phyloP scores from a whole-genome alignment of 257 asterid species.

The Solanum tarijense region DNA sequence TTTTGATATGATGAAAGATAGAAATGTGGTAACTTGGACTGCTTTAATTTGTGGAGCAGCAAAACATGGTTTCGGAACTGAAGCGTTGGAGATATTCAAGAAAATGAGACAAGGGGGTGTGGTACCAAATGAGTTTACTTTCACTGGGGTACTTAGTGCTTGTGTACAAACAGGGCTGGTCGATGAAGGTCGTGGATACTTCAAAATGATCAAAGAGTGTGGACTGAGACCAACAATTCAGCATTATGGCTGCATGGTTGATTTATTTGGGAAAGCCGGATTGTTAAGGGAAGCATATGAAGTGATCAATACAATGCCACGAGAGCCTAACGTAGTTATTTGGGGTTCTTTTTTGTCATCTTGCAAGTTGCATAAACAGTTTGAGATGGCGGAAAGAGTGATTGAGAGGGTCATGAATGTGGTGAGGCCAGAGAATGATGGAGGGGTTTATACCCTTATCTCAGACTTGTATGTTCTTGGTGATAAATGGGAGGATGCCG shows the following conservation, averaged over 20 bases:
- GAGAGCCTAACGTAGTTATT: constrained; percentile 42
- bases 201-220: constrained; percentile 31
- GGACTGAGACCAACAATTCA: constrained; percentile 44
- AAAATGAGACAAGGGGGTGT: constrained; percentile 36
- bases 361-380: constrained; percentile 50
- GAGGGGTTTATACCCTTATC: constrained; percentile 52
- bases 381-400: constrained; percentile 48
- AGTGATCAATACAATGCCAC: constrained; percentile 35
- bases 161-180: constrained; percentile 52
- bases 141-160: constrained; percentile 57
- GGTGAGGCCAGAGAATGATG: constrained; percentile 47
- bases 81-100: constrained; percentile 34
- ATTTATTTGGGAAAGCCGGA: constrained; percentile 58
- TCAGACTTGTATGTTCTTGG: constrained; percentile 39
- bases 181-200: constrained; percentile 51
- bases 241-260: constrained; percentile 72
- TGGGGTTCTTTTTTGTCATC: constrained; percentile 65
- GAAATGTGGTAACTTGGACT: constrained; percentile 53
- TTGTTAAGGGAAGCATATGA: constrained; percentile 50
- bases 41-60: constrained; percentile 55
- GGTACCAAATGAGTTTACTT: constrained; percentile 53
- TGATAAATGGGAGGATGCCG: constrained; percentile 45
- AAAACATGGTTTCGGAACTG: constrained; percentile 32
- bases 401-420: constrained; percentile 34
- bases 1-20: constrained; percentile 23